Conservation (phyloP, 108 stramenopile species). For the Skeletonema marinoi region DNA sequence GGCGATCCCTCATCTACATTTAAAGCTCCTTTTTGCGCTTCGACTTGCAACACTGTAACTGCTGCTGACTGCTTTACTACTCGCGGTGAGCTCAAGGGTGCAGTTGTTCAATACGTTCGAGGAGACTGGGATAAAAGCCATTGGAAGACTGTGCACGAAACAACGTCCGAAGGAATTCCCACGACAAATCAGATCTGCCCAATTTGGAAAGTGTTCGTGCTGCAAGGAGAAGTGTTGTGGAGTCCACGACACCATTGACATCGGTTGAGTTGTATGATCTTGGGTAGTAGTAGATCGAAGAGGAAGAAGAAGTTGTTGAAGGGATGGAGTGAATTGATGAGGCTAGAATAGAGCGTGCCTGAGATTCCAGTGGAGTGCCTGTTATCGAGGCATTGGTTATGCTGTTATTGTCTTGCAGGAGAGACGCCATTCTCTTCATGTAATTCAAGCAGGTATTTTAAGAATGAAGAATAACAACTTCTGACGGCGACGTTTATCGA, state of each 20-base stretch:
- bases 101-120: too few species aligned
- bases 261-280: conserved; percentile 9
- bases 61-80: too few species aligned
- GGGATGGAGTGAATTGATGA: neutral
- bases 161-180: conserved; percentile 44
- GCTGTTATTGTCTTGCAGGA: neutral
- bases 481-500: too few species aligned
- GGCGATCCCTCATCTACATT: too few species aligned
- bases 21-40: too few species aligned
- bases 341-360: neutral
- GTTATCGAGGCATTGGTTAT: neutral
- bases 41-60: too few species aligned
- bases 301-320: neutral
- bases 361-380: neutral
- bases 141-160: conserved; percentile 36
- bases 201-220: conserved; percentile 41
- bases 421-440: neutral
- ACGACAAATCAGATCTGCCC: conserved; percentile 43
- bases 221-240: conserved; percentile 44
- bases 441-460: too few species aligned
- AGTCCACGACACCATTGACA: conserved; percentile 28
- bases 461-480: too few species aligned
- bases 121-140: conserved; percentile 48
- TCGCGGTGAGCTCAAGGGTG: too few species aligned
- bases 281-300: neutral